Percentiles rank a stretch among this genome's conserved stretches.
Evolutionary conservation across 2,329 filamentous ascomycete genomes (phyloP).

Genomic region (Cryoendolithus antarcticus): DNA sequence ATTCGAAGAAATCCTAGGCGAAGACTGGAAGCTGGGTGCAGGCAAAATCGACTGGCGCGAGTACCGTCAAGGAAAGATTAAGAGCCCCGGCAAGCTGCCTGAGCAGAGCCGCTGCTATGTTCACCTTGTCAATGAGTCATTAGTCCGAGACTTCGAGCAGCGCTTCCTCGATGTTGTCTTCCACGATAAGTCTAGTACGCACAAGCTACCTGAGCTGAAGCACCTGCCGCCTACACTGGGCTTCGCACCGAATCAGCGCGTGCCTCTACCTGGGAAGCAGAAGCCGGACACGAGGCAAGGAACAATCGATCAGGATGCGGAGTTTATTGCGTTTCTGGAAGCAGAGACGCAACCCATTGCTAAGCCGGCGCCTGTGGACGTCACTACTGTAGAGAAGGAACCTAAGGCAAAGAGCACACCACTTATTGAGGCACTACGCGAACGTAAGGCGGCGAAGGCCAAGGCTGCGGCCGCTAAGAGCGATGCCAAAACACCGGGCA

Average conservation of each 20-base stretch:
- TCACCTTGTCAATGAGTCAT: conserved; percentile 59
- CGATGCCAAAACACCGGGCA: conserved; percentile 30
- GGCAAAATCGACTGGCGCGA: conserved; percentile 77
- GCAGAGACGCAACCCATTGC: conserved; percentile 62
- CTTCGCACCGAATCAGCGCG: conserved; percentile 71
- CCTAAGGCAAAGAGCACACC: conserved; percentile 71
- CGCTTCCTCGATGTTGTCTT: conserved; percentile 57
- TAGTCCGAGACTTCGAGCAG: conserved; percentile 57
- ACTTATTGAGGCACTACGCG: conserved; percentile 75
- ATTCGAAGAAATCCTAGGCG: conserved; percentile 58
- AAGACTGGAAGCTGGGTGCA: conserved; percentile 68
- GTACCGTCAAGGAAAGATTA: conserved; percentile 65
- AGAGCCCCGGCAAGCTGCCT: conserved; percentile 74
- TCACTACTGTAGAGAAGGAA: conserved; percentile 36
- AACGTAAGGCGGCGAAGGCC: conserved; percentile 73
- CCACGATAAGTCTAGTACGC: conserved; percentile 70
- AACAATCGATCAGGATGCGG: conserved; percentile 90
- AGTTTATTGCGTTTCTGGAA: conserved; percentile 89
- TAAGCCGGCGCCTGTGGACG: conserved; percentile 39
- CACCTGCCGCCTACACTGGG: conserved; percentile 58
- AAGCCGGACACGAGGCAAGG: conserved; percentile 77
- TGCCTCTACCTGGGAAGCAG: conserved; percentile 54
- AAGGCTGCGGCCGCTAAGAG: conserved; percentile 44
- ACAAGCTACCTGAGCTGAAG: conserved; percentile 58
- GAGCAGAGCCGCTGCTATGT: conserved; percentile 70